Evolutionary conservation across 495 filamentous ascomycete species (phyloP), one percentile per base, ranked within the genome.

Genomic region (Bombardia bombarda): DNA sequence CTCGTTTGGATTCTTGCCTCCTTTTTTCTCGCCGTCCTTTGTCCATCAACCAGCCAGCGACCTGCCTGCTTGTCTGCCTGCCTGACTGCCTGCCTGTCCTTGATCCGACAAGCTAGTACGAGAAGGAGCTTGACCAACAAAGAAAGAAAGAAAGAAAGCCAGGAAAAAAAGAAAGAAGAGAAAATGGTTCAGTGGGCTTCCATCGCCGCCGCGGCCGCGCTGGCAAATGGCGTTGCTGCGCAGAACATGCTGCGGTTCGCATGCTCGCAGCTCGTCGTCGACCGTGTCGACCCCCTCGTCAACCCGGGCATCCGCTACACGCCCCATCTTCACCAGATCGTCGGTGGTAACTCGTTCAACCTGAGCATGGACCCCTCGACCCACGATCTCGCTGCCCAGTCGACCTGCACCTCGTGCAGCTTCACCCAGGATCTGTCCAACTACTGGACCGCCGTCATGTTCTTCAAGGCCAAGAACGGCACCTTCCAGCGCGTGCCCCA

Each of bases 361-460:
- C 68, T 86, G 56, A 72, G 69, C 45, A 86, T 87, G 82, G 70
- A 74, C 48, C 80, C 66, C n/a, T 39, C 20, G 19, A 42, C 12
- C 2, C 62, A 79, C 55, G 66, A 75, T 24, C 62, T 74, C 14
- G 69, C 79, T 21, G 58, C 70, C 23, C 42, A 54, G 32, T 83
- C 84, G 0, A 74, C 72, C 14, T 92, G 87, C 63, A 83, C 82
- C 28, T 80, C 83, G 10, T 86, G 84, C 60, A 71, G 66, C 1
- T 77, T 86, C 50, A 74, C 69, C 39, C 63, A 78, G 49, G 86
- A 90, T 61, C 71, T 80, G 58, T 84, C 78, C 58, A 87, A 84
- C 66, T 90, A 90, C 69, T 90, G 86, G 86, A 79, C 78, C 26
- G 80, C 85, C 16, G 66, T 69, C 54, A 70, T 89, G 45, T 87